Evolutionary conservation across 192 early-diverging fungal genomes (phyloP), one percentile per base, ranked within the genome.

Genomic region (Gigaspora rosea): DNA sequence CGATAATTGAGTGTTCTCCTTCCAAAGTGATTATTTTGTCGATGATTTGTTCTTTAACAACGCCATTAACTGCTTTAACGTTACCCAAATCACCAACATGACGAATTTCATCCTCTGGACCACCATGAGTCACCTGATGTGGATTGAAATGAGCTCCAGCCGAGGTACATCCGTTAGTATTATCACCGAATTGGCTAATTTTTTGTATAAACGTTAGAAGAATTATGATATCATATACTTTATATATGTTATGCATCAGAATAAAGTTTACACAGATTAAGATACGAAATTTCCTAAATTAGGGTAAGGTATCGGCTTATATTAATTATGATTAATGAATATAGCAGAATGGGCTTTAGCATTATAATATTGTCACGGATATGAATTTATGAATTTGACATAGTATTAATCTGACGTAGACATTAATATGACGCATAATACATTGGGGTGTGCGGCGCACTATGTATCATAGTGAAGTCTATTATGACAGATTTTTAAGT

Each of bases 11-110:
- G 84, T 89, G 85, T 52, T 79, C 80, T 82, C 95, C 96, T 80
- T 89, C 87, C 75, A 96, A 88, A 69, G 88, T 87, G 80, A 97
- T 78, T 75, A 89, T 87, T 16, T 65, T 67, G 80, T 95, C 94
- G 61, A 79, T 69, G 68, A 85, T 78, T 52, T 85, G 84, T 47
- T 87, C 64, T 50, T 80, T 80, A 67, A 87, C 91, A 70, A 78
- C 82, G 58, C 94, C 92, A 66, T 88, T 73, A 11, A 79, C 79
- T 32, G 87, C 91, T 22, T 51, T 78, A 59, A 97, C 76, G 85
- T 97, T 97, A 79, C 96, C 96, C 68, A 97, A 89, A 83, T 97
- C 96, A 77, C 96, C 96, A 36, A 90, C 90, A 85, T 97, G 96
- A 66, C 94, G 92, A 41, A 85, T 72, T 65, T 82, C 79, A 80